phyloP scores from a whole-genome alignment of 768 basidiomycete species.

The Auriscalpium vulgare region DNA sequence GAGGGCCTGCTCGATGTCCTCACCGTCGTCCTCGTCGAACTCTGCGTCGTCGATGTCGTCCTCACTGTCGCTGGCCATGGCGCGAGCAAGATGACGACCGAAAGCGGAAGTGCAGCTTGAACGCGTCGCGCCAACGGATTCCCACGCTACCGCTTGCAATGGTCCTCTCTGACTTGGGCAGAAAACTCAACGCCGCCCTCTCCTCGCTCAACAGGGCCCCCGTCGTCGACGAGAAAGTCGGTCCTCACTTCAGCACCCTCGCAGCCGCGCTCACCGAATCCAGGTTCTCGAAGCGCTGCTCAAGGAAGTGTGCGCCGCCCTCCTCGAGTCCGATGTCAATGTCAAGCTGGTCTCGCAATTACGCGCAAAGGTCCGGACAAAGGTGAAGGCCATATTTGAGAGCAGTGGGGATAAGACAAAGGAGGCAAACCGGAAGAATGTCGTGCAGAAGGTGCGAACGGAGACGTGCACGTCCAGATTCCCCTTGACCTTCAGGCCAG shows the following conservation, averaged over 20 bases:
- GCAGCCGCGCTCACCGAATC: not conserved
- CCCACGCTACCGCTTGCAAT: constrained; percentile 35
- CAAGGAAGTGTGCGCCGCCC: constrained; percentile 90
- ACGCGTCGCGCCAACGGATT: not conserved
- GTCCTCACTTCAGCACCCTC: constrained; percentile 9
- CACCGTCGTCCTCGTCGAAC: constrained; percentile 12
- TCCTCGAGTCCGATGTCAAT: constrained; percentile 96
- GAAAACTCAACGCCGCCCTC: constrained; percentile 88
- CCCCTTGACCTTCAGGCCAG: constrained; percentile 30
- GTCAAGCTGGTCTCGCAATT: constrained; percentile 89
- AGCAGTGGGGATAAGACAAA: constrained; percentile 61
- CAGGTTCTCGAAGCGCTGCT: constrained; percentile 91
- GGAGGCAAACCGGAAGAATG: constrained; percentile 74
- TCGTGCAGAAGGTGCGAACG: constrained; percentile 78
- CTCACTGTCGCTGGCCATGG: constrained; percentile 38
- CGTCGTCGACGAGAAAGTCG: constrained; percentile 86
- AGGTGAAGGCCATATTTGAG: constrained; percentile 79
- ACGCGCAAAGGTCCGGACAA: constrained; percentile 83
- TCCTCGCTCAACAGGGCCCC: constrained; percentile 81
- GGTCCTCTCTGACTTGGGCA: constrained; percentile 95
- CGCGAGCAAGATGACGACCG: constrained; percentile 32
- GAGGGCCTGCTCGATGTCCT: constrained; percentile 26
- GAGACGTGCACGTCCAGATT: not conserved
- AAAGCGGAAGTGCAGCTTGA: not conserved
- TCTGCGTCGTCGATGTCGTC: constrained; percentile 46